Base-by-base conservation (phyloP, 805 yeast genomes). In the Saitoella complicata region DNA sequence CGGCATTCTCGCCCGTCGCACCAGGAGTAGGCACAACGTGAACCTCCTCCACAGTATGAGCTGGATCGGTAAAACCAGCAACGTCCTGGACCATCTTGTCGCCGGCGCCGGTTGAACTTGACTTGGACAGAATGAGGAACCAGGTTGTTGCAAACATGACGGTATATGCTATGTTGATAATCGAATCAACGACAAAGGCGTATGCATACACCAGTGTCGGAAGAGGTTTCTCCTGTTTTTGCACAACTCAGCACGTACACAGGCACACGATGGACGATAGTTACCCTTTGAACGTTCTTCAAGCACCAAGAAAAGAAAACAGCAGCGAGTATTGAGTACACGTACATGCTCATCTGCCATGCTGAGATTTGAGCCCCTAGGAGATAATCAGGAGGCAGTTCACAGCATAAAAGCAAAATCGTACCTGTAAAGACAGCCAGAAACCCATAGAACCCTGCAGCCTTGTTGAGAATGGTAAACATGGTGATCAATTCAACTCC, bases 381-480 rank as follows among this genome's bases (percentile, higher is more conserved):
- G 9, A 31, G 9, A 9, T 2, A 32, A 9, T 30, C 34, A 45
- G 31, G 29, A 37, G 11, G 13, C 9, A 10, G n/a, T 9, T 12
- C 13, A 11, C 8, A 35, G n/a, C 21, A 37, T 7, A 41, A 37
- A 10, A 10, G 12, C 21, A n/a, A 3, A 12, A n/a, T 42, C 51
- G 13, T 45, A 53, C 60, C 69, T 0, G 96, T 87, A 55, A 88
- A 72, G 30, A 88, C 60, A 1, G 96, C 86, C 21, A 86, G 65
- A 34, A 88, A 66, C 31, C 96, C 98, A 60, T 80, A 88, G 13
- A 77, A 67, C 7, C 97, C 95, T 47, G 94, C 77, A 52, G 87
- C 83, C 58, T 87, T 87, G 65, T 88, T 88, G 50, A 87, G 69
- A 35, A 86, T 71, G 10, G 87, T 80, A 35, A 82, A 67, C 1